Conservation (phyloP, 768 basidiomycete species). For the Cystoderma amianthinum region DNA sequence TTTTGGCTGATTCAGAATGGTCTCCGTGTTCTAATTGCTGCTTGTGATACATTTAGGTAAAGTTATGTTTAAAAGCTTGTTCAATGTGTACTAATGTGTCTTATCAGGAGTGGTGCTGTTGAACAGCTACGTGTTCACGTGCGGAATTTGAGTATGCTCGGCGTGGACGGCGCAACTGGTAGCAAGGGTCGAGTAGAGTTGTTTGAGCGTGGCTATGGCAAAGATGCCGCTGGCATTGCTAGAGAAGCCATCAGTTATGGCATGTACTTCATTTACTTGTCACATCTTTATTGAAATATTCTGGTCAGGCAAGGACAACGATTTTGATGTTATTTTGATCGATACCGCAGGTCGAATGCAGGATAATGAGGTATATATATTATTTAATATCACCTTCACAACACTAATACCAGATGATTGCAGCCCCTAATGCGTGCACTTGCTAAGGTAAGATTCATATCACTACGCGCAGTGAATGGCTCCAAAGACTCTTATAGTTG, state of each 20-base stretch:
- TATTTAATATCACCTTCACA: not conserved
- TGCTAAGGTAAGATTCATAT: constrained; percentile 60
- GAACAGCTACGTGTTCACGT: constrained; percentile 98
- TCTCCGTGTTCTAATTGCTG: constrained; percentile 89
- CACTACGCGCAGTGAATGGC: constrained; percentile 1
- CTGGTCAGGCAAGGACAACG: constrained; percentile 69
- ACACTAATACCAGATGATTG: not conserved
- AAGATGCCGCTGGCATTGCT: constrained; percentile 98
- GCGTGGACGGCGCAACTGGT: constrained; percentile 57
- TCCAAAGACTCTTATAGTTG: constrained; percentile 39
- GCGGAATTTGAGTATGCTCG: constrained; percentile 83
- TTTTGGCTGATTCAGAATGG: constrained; percentile 99
- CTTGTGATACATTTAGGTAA: constrained; percentile 94
- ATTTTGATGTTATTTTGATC: constrained; percentile 94
- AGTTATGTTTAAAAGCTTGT: constrained; percentile 11
- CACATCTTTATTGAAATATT: constrained; percentile 3
- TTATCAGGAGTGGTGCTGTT: constrained; percentile 82
- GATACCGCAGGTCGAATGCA: constrained; percentile 99
- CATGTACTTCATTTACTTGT: constrained; percentile 18
- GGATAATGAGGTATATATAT: constrained; percentile 93
- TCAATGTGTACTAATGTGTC: not conserved
- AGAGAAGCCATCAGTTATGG: constrained; percentile 92
- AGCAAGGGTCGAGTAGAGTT: constrained; percentile 83
- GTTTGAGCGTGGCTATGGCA: constrained; percentile 95
- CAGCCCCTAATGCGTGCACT: constrained; percentile 96